Evolutionary conservation across 2,329 filamentous ascomycete species (phyloP), one percentile per base, ranked within the genome.

Genomic region (Cladobotryum protrusum): DNA sequence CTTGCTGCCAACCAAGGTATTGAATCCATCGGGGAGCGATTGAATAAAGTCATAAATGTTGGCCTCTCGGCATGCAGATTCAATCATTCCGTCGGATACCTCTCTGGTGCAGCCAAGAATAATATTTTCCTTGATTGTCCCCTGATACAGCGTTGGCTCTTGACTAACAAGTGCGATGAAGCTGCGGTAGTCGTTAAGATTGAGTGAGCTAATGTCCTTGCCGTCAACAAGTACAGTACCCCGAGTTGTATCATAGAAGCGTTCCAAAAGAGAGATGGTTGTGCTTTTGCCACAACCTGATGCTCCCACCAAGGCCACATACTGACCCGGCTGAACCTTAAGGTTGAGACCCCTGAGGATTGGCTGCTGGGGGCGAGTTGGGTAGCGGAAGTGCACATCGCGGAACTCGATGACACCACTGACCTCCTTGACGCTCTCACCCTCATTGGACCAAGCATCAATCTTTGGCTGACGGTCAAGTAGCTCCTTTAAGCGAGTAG

Each of bases 271-370:
- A 4, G 89, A 87, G 64, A 97, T 95, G 0, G 91, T 93, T 0
- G 92, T 97, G 44, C 83, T 89, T 73, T 99, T 97, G 50, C 93
- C 92, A 62, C 91, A 96, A 2, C 93, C 92, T 40, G 87, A 92
- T 0, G 91, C 86, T n/a, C 92, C 93, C 8, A 97, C 92, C 2
- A 97, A 79, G 0, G 92, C 92, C 6, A 92, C 79, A 60, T 91
- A 93, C 63, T 92, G 86, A 3, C 88, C 88, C 0, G 87, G 87
- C 24, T 83, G 80, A 37, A 91, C 80, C 13, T 72, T 74, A 5
- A 92, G 75, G 66, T 93, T 85, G 13, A 96, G 74, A 0, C 91
- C 91, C 24, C 89, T 86, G 2, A 97, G 82, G 0, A 96, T 89
- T 13, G 89, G 88, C 59, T 95, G 89, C 59, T 96, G 89, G 0